phyloP scores from a whole-genome alignment of 768 basidiomycete genomes.

The Serendipita sp. region DNA sequence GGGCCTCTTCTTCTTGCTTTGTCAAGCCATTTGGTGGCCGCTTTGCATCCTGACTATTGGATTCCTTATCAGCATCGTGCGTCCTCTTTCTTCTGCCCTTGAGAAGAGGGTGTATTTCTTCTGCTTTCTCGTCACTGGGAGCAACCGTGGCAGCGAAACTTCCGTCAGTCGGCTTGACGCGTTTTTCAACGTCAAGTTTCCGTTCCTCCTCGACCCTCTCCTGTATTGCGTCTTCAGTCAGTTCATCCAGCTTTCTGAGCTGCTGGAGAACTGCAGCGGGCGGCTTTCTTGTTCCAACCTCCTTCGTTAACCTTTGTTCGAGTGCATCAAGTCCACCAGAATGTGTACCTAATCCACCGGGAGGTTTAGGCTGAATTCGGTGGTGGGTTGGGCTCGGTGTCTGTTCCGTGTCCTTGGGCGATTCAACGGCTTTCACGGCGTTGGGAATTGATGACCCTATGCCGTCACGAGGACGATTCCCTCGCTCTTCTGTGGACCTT shows the following conservation, averaged over 20 bases:
- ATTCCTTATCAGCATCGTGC: not conserved
- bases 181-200: not conserved
- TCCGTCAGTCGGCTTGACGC: not conserved
- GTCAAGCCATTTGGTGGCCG: constrained; percentile 8
- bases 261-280: not conserved
- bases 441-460: not conserved
- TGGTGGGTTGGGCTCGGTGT: not conserved
- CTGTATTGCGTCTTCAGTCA: not conserved
- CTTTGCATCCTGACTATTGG: constrained; percentile 14
- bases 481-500: not conserved
- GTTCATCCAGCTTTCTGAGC: not conserved
- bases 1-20: constrained; percentile 23
- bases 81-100: not conserved
- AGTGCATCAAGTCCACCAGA: constrained; percentile 66
- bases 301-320: constrained; percentile 47
- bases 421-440: not conserved
- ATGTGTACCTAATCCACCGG: too few relatives aligned
- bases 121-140: not conserved
- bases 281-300: constrained; percentile 51
- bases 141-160: not conserved
- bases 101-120: constrained; percentile 1
- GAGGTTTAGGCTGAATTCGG: constrained; percentile 10
- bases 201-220: not conserved
- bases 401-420: not conserved
- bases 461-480: not conserved